Base-by-base conservation (phyloP, 1,284 basidiomycete genomes). In the Phaffia rhodozyma region DNA sequence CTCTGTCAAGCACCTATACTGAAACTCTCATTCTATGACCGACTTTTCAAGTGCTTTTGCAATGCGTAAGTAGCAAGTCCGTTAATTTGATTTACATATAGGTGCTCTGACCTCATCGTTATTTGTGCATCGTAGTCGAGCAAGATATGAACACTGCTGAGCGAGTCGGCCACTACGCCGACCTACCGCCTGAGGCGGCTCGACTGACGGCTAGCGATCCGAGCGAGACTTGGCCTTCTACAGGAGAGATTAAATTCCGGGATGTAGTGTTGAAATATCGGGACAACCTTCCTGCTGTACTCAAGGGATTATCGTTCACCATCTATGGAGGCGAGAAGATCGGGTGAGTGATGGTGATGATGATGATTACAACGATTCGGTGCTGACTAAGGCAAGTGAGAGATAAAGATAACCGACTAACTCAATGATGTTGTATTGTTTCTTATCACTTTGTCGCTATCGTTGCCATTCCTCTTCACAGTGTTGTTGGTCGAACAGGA, bases 71-170 rank as follows among this genome's bases (percentile, higher is more conserved):
- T 43, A 11, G 2, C 13, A 43, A 11, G 2, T 2, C 5, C 16
- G 38, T 11, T 43, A 11, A 7, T 43, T 11, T 43, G 13, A 11
- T 43, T 43, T 2, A 43, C 5, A 16, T 16, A 43, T 16, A 43
- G 16, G 13, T 43, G 32, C 13, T 43, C 38, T 43, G 38, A 43
- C 13, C 38, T 11, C 13, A 2, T 43, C 38, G 13, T 16, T 16
- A 43, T 11, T 43, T 16, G 38, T 11, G 13, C 13, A 7, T 43
- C 16, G 16, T 43, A 43, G 63, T 65, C 11, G 63, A 65, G 55
- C 59, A 61, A 48, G 81, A 89, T 72, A 88, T 91, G 85, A 89
- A 89, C 74, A 83, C 83, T 23, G 86, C 89, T 5, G 88, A 92
- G 73, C 84, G 88, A 51, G 20, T 43, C 13, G 9, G 54, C 1